These are phyloP conservation scores for Pseudocercospora musae DNA, from an alignment of 2,329 filamentous ascomycete species.

Conservation along the genomic window DNA sequence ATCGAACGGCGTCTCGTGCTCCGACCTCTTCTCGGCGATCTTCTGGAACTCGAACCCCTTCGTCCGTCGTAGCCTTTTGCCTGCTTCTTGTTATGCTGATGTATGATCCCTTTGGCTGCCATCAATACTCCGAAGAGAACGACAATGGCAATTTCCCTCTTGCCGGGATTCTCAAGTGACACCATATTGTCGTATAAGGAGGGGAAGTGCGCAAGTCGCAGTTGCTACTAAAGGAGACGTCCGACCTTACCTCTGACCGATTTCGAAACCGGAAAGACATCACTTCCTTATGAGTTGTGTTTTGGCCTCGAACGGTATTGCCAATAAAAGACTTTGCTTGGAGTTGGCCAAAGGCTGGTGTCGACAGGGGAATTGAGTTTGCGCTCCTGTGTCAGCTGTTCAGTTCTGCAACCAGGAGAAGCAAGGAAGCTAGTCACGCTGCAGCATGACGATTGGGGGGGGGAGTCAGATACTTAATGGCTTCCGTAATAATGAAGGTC, in stretches of 20 bases:
- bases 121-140: constrained; percentile 9
- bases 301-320: background rate
- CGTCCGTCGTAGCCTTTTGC: background rate
- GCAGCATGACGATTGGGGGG: background rate
- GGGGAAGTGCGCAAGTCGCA: background rate
- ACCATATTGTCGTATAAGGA: background rate
- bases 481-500: background rate
- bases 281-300: background rate
- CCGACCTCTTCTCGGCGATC: background rate
- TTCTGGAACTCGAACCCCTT: background rate
- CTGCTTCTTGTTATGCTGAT: constrained; percentile 1
- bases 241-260: background rate
- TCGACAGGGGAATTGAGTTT: constrained; percentile 1
- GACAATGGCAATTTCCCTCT: constrained; percentile 11
- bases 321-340: no score
- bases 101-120: constrained; percentile 8
- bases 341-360: background rate
- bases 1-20: background rate
- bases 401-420: background rate
- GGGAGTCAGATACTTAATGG: background rate
- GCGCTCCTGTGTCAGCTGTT: constrained; percentile 1
- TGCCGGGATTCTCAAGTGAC: constrained; percentile 9
- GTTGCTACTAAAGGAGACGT: background rate
- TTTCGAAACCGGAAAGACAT: background rate
- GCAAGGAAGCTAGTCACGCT: background rate